These are phyloP conservation scores for Colletotrichum endophyticum DNA, from an alignment of 2,329 filamentous ascomycete species.

Conservation along the genomic window DNA sequence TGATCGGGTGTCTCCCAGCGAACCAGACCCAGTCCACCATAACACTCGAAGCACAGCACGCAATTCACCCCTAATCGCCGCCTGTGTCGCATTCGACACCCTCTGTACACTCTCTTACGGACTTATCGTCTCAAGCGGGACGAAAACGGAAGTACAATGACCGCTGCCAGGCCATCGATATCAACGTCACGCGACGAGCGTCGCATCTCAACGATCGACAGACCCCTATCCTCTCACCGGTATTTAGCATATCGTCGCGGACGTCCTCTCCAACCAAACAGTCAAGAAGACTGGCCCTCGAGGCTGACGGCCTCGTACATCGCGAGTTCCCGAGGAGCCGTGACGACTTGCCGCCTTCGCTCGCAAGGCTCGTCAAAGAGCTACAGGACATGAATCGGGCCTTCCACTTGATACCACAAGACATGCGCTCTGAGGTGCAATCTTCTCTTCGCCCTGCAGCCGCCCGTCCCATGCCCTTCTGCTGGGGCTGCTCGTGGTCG, in stretches of 20 bases:
- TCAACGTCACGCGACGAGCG: background rate
- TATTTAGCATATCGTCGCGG: background rate
- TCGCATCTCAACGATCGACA: background rate
- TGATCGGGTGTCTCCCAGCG: background rate
- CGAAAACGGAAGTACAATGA: background rate
- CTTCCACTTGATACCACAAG: background rate
- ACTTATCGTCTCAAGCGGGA: background rate
- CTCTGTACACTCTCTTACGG: background rate
- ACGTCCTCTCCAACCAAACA: background rate
- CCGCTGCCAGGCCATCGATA: background rate
- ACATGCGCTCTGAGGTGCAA: background rate
- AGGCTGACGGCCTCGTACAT: background rate
- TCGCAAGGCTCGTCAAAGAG: background rate
- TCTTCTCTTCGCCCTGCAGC: background rate
- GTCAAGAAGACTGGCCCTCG: background rate
- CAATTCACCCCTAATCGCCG: background rate
- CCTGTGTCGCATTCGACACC: background rate
- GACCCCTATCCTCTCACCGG: background rate
- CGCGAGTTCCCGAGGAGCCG: background rate
- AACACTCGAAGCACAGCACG: too few relatives aligned
- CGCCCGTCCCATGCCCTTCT: background rate
- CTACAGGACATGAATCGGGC: background rate
- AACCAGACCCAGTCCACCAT: background rate
- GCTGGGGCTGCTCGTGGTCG: background rate
- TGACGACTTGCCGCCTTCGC: background rate